Evolutionary conservation across 2,329 filamentous ascomycete genomes (phyloP), one percentile per base, ranked within the genome.

Genomic region (Conoideocrella luteorostrata): DNA sequence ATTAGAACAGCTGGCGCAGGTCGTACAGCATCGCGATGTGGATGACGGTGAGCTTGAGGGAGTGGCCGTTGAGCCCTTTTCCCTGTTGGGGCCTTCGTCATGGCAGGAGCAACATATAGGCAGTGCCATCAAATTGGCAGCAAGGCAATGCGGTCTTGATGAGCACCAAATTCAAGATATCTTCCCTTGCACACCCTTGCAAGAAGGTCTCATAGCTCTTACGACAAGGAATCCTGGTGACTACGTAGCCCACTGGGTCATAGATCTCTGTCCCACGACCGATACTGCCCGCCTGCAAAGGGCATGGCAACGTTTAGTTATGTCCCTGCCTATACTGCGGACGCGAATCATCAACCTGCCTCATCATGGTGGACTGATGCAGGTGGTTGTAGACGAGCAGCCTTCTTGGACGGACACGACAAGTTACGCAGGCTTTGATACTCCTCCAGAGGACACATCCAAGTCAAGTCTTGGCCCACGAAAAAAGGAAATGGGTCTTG

Each of bases 171-270:
- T 40, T 23, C 5, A 40, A 40, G 38, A 40, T 6, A 21, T 29
- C 13, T 40, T 30, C 24, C 38, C 38, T 23, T 40, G 38, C 38
- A 40, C 38, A n/a, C 23, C 23, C 9, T 20, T 40, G 38, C 38
- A 40, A 21, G 38, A 40, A 29, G 38, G 38, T 18, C 38, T 40
- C 15, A 29, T 40, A 26, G 38, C 38, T 40, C 38, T 40, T 6
- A 40, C 24, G 15, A 20, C 26, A 15, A 40, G 15, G n/a, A 29
- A 20, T 13, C 23, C 38, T 12, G 38, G 38, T n/a, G 26, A 29
- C 15, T 40, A 40, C 20, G n/a, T 30, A n/a, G 38, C 38, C n/a
- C 11, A 18, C 7, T 18, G 15, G 23, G 38, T 26, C 18, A 17
- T 32, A 7, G 24, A 30, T 11, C 38, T 40, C 15, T 20, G 24